Percentiles rank a stretch among this genome's conserved stretches.
Evolutionary conservation across 1,139 yeast species (phyloP).

Genomic region (Taphrina populina): DNA sequence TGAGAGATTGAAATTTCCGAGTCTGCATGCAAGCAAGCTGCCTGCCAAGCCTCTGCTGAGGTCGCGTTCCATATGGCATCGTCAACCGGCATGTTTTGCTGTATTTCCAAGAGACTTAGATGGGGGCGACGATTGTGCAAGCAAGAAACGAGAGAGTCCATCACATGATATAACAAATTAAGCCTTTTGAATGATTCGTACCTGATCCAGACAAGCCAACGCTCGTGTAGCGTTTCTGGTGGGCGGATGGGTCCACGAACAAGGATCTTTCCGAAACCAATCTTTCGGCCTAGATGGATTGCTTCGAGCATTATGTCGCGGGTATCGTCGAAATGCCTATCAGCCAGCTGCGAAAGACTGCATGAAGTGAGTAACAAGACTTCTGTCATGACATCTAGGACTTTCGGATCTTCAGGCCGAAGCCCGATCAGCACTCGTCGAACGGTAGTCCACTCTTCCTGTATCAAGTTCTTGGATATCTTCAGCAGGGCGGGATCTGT

Average conservation of each 20-base stretch:
- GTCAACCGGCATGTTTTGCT: conserved; percentile 21
- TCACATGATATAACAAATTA: background rate
- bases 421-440: conserved; percentile 1
- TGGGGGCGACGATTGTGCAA: background rate
- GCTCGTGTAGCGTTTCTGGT: conserved; percentile 19
- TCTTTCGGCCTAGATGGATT: conserved; percentile 4
- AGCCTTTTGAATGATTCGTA: conserved; percentile 15
- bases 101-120: conserved; percentile 5
- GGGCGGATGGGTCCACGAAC: background rate
- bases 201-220: conserved; percentile 17
- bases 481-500: conserved; percentile 1
- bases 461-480: background rate
- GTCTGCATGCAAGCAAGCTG: conserved; percentile 3
- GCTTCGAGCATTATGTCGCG: conserved; percentile 5
- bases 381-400: conserved; percentile 7
- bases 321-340: background rate
- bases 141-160: conserved; percentile 3
- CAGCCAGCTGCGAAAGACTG: conserved; percentile 8
- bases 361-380: background rate
- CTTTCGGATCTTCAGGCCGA: background rate
- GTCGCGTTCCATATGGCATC: conserved; percentile 18
- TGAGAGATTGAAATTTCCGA: conserved; percentile 9
- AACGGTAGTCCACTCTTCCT: background rate
- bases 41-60: conserved; percentile 19
- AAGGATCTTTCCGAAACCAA: conserved; percentile 4